Evolutionary conservation across 805 yeast species (phyloP).

Genomic region (Barnettozyma populi): DNA sequence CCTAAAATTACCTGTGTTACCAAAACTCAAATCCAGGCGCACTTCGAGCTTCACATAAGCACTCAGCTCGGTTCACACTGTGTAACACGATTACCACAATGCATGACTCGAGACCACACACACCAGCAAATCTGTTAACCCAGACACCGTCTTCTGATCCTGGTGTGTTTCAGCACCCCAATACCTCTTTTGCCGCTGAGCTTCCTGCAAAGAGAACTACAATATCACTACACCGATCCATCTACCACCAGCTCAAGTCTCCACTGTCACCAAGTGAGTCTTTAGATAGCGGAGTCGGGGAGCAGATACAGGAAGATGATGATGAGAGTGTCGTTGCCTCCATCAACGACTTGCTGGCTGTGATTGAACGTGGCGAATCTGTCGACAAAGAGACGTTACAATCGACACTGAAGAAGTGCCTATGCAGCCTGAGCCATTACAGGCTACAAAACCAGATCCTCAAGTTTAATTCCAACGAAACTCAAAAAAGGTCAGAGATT

Average conservation of each 20-base stretch:
- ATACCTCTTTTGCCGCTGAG: background rate
- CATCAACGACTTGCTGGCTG: background rate
- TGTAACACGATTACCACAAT: background rate
- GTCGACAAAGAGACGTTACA: conserved; percentile 4
- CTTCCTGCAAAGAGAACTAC: background rate
- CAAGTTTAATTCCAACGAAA: conserved; percentile 19
- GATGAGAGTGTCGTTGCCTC: conserved; percentile 4
- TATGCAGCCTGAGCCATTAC: conserved; percentile 16
- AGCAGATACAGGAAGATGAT: background rate
- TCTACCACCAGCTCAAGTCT: conserved; percentile 9
- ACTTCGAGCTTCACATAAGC: background rate
- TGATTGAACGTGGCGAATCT: conserved; percentile 1
- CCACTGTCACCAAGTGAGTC: conserved; percentile 8
- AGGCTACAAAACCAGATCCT: conserved; percentile 18
- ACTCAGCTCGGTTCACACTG: background rate
- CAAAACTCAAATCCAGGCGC: background rate
- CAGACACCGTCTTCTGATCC: background rate
- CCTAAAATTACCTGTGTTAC: background rate
- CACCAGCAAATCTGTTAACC: conserved; percentile 7
- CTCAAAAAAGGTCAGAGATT: conserved; percentile 16
- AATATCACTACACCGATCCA: background rate
- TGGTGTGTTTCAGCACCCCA: background rate
- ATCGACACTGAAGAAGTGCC: conserved; percentile 9
- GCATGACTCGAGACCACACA: conserved; percentile 1
- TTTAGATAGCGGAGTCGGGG: background rate